These are phyloP conservation scores for Pelargonium cotyledonis DNA, from an alignment of 441 rosid genomes.

Conservation along the genomic window DNA sequence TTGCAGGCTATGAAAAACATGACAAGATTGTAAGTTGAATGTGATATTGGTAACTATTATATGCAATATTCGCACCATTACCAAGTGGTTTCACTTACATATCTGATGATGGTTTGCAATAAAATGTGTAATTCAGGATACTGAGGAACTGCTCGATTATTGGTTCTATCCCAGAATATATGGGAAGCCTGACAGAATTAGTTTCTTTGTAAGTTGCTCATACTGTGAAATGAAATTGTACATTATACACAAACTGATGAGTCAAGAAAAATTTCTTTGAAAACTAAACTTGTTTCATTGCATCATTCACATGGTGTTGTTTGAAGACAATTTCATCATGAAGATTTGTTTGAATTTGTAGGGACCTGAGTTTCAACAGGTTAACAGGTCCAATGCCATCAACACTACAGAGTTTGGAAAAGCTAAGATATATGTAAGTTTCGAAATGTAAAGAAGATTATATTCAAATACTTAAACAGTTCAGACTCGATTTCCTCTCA, in stretches of 20 bases:
- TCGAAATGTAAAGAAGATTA: too few species aligned
- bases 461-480: too few species aligned
- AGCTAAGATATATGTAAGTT: constrained; percentile 31
- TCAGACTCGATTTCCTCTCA: too few species aligned
- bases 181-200: constrained; percentile 30
- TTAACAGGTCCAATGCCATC: constrained; percentile 49
- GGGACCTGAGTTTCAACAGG: constrained; percentile 75
- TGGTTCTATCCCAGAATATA: constrained; percentile 39
- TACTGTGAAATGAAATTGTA: too few species aligned
- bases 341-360: constrained; percentile 16
- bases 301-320: too few species aligned
- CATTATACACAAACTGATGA: neutral
- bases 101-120: too few species aligned
- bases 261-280: too few species aligned
- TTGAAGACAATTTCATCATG: too few species aligned
- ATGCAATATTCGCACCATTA: too few species aligned
- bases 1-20: constrained; percentile 27
- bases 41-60: neutral
- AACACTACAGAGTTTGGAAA: constrained; percentile 16
- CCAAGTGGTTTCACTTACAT: too few species aligned
- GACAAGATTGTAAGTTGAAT: constrained; percentile 42
- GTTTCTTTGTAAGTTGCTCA: constrained; percentile 48
- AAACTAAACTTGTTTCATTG: too few species aligned
- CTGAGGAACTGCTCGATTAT: constrained; percentile 59
- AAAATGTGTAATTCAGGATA: constrained; percentile 22